Evolutionary conservation across 2,329 filamentous ascomycete genomes (phyloP), one percentile per base, ranked within the genome.

Genomic region (Endothia cerciana): DNA sequence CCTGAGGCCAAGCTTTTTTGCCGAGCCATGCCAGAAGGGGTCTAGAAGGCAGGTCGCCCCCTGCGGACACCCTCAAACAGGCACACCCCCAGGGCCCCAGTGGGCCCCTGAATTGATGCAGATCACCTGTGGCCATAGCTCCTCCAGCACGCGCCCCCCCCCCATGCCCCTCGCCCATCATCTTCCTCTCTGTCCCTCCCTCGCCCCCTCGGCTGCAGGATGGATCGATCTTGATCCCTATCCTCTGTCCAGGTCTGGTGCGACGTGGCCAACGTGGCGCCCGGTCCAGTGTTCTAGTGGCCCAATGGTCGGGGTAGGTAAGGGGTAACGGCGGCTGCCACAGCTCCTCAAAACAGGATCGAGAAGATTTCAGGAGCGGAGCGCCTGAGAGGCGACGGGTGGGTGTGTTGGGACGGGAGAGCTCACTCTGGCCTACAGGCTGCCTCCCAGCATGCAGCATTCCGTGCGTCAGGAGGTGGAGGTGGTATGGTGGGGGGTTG

Each of bases 1-100:
- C 36, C 36, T 25, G 49, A 60, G 13, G 59, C 64, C 66, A 68
- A 68, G 66, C 66, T 68, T 68, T 68, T 22, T 2, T 66, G 66
- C 64, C 61, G 41, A 66, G 61, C 66, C 64, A 66, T 68, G 60
- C 62, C 64, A 61, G 58, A 53, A 56, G n/a, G 22, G 45, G 66
- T 36, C 66, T 62, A 66, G 66, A 64, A 64, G n/a, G n/a, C n/a
- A n/a, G 17, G 4, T 6, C 41, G 17, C 17, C 43, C 43, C 45
- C 45, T 25, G 49, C 15, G 28, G 28, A 53, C 7, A 22, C 28
- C 17, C 49, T 53, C 22, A 33, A 53, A 22, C 49, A n/a, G n/a
- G n/a, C n/a, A n/a, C n/a, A n/a, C n/a, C n/a, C n/a, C n/a, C n/a
- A 55, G n/a, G 51, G 6, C 7, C 19, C 51, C 47, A 51, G 47